Base-by-base conservation (phyloP, 2,329 filamentous ascomycete species). In the Ophioceras dolichostomum region DNA sequence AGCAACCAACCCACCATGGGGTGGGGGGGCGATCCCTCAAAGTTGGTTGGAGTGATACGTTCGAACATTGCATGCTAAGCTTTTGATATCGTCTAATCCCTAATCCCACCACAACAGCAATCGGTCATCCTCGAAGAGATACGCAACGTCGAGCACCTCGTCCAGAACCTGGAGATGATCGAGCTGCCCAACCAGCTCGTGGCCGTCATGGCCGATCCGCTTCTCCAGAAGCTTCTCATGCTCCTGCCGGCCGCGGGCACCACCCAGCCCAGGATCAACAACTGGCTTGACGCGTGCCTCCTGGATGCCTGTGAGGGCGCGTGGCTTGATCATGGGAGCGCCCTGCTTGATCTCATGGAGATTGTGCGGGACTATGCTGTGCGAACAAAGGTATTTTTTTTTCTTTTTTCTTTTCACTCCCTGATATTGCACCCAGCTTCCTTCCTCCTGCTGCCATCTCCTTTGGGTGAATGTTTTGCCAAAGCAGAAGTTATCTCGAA, bases 141-240 rank as follows among this genome's bases (percentile, higher is more conserved):
- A 38, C 80, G 86, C 47, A 78, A 68, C 42, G 76, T 77, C 10
- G 64, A 75, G 18, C 67, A 74, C 35, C 79, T 94, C 41, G 78
- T 86, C 5, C 70, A 73, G 32, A 81, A 73, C 39, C 57, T 94
- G 8, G 84, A 93, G 47, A 82, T 70, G 45, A 77, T 94, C 19
- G 83, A 91, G 54, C 61, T 87, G 29, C 86, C 86, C 0, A 87
- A 83, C 44, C 86, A 94, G 56, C 65, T 93, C 2, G 76, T 87
- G 29, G 83, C 86, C 5, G 76, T 83, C 4, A 62, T 93, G 12
- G 73, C 72, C 2, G 83, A 93, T 49, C 80, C 80, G 3, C 62
- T 93, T 21, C 68, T 89, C 2, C 84, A 89, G 53, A 91, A 89
- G 51, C 64, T 89, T 18, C 60, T 85, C 24, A 60, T 83, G n/a